Conservation (phyloP, 116 monocot genomes). For the Cymodocea nodosa region DNA sequence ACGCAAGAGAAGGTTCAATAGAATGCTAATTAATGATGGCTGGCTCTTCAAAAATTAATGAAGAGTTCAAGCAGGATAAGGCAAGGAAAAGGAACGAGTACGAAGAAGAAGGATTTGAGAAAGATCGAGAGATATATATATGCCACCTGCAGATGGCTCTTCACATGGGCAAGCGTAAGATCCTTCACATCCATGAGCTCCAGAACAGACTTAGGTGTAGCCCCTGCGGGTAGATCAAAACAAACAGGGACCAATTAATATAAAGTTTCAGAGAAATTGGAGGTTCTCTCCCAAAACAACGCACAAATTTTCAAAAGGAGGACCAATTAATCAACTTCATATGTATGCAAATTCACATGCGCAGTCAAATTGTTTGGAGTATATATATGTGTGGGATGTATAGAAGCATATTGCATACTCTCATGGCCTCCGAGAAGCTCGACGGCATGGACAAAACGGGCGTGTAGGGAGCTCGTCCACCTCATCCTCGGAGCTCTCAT, state of each 20-base stretch:
- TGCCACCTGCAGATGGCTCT: slow-evolving; percentile 79
- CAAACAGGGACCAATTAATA: no score
- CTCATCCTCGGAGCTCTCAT: slow-evolving; percentile 78
- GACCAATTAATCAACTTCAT: no score
- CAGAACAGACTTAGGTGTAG: slow-evolving; percentile 84
- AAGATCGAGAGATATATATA: background rate
- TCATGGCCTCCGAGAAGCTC: slow-evolving; percentile 94
- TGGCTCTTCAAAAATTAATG: no score
- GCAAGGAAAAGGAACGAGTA: no score
- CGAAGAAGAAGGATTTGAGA: slow-evolving; percentile 2
- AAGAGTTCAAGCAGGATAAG: no score
- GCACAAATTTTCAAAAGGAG: no score
- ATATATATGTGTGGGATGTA: no score
- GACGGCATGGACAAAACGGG: slow-evolving; percentile 80
- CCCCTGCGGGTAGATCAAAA: slow-evolving; percentile 25
- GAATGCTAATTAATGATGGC: no score
- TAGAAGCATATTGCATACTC: slow-evolving; percentile 22
- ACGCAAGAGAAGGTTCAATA: background rate
- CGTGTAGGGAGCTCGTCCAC: slow-evolving; percentile 85
- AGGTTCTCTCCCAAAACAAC: no score
- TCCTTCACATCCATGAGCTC: slow-evolving; percentile 98
- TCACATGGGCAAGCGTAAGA: slow-evolving; percentile 86
- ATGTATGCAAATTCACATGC: no score
- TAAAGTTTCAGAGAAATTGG: no score
- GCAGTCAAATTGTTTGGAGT: no score